These are phyloP conservation scores for Brettanomyces anomalus DNA, from an alignment of 805 yeast species.

Conservation along the genomic window DNA sequence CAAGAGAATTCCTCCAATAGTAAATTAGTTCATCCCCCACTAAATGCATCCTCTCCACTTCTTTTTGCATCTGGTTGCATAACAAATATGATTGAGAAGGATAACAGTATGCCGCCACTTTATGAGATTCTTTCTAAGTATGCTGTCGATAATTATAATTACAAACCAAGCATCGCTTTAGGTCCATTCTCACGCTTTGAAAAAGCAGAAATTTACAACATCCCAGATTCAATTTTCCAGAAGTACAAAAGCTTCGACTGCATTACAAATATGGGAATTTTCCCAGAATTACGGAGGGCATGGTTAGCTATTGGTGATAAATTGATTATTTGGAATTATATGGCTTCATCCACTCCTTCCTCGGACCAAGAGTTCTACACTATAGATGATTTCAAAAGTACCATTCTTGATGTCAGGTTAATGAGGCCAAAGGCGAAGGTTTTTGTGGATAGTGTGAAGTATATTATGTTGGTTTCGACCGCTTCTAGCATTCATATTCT, in stretches of 20 bases:
- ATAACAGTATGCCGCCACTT: slow-evolving; percentile 47
- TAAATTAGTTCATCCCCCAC: slow-evolving; percentile 35
- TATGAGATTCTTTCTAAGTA: slow-evolving; percentile 50
- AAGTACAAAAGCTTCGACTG: slow-evolving; percentile 61
- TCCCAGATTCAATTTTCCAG: slow-evolving; percentile 75
- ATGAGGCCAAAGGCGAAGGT: slow-evolving; percentile 77
- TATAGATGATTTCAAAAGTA: slow-evolving; percentile 72
- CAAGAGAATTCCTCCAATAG: neutral
- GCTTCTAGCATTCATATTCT: slow-evolving; percentile 68
- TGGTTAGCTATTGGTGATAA: slow-evolving; percentile 84
- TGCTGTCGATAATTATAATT: slow-evolving; percentile 60
- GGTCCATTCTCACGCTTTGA: slow-evolving; percentile 68
- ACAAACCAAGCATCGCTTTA: slow-evolving; percentile 32
- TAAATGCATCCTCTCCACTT: slow-evolving; percentile 42
- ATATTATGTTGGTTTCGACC: slow-evolving; percentile 70
- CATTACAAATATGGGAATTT: slow-evolving; percentile 70
- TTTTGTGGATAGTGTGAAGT: slow-evolving; percentile 69
- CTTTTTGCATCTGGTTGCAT: slow-evolving; percentile 59
- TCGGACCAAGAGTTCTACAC: slow-evolving; percentile 56
- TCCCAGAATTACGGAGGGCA: slow-evolving; percentile 69
- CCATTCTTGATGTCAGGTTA: slow-evolving; percentile 66
- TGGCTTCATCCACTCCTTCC: slow-evolving; percentile 29
- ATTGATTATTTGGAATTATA: slow-evolving; percentile 76
- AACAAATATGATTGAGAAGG: slow-evolving; percentile 46
- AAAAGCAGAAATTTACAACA: slow-evolving; percentile 52